Conservation (phyloP, 108 stramenopile species). For the Nitzschia putrida region DNA sequence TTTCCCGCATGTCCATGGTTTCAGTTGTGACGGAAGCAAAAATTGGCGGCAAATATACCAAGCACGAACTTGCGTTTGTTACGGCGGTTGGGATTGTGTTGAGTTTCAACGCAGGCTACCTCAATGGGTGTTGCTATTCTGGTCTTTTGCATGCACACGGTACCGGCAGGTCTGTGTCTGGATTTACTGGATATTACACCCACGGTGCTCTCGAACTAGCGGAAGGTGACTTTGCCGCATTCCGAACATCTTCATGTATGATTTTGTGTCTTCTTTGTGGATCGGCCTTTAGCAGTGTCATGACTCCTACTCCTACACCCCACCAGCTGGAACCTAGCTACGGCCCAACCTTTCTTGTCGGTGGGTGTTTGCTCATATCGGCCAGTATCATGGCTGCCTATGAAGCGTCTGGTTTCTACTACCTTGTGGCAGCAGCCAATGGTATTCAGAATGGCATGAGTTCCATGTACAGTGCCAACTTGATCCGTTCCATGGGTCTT, state of each 20-base stretch:
- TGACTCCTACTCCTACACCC: conserved; percentile 31
- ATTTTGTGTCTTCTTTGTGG: conserved; percentile 30
- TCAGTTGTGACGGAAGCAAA: too few relatives aligned
- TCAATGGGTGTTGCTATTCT: conserved; percentile 44
- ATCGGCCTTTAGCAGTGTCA: conserved; percentile 8
- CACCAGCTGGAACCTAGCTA: conserved; percentile 27
- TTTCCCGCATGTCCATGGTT: too few relatives aligned
- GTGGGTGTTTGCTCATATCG: conserved; percentile 13
- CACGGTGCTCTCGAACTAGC: conserved; percentile 31
- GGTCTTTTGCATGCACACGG: conserved; percentile 25
- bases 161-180: conserved; percentile 23
- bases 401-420: background rate
- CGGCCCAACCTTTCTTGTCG: conserved; percentile 39
- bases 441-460: conserved; percentile 37
- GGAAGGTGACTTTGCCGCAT: conserved; percentile 5
- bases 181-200: conserved; percentile 36
- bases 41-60: too few relatives aligned
- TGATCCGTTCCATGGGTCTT: conserved; percentile 19
- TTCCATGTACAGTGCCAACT: conserved; percentile 35
- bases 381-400: conserved; percentile 15
- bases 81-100: too few relatives aligned
- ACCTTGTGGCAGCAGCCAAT: conserved; percentile 33
- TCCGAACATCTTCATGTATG: conserved; percentile 14
- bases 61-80: too few relatives aligned
- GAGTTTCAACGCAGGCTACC: conserved; percentile 38